These are phyloP conservation scores for Colletotrichum eremochloae DNA, from an alignment of 2,329 filamentous ascomycete species.

Conservation along the genomic window DNA sequence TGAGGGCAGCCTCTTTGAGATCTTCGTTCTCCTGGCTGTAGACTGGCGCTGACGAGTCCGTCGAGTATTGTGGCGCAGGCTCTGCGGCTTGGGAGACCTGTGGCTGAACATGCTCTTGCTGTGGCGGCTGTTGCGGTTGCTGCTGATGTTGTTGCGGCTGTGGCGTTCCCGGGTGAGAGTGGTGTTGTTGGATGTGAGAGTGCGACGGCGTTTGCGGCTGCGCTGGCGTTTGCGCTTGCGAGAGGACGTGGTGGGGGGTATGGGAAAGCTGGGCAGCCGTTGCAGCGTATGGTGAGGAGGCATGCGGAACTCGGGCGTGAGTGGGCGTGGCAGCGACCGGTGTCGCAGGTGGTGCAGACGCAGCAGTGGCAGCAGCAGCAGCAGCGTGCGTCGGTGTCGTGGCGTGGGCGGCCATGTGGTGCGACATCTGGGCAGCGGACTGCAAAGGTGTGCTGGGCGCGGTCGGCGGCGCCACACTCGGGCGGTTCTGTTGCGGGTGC, in stretches of 20 bases:
- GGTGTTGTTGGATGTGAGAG: slow-evolving; percentile 28
- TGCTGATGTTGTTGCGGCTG: slow-evolving; percentile 32
- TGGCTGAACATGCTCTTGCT: slow-evolving; percentile 43
- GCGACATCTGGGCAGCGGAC: slow-evolving; percentile 35
- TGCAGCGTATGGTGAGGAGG: slow-evolving; percentile 36
- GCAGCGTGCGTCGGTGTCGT: slow-evolving; percentile 34
- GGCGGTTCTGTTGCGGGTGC: slow-evolving; percentile 38
- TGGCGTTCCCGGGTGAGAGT: slow-evolving; percentile 37
- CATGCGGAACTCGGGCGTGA: slow-evolving; percentile 22
- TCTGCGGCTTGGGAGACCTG: slow-evolving; percentile 30
- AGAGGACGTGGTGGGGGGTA: slow-evolving; percentile 30
- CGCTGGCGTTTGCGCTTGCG: slow-evolving; percentile 23
- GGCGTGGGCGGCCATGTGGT: slow-evolving; percentile 29
- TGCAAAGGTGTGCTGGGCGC: slow-evolving; percentile 30
- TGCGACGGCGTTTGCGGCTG: slow-evolving; percentile 36
- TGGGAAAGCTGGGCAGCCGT: slow-evolving; percentile 36
- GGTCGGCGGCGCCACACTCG: slow-evolving; percentile 32
- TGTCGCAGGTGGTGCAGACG: slow-evolving; percentile 26
- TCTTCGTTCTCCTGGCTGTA: slow-evolving; percentile 40
- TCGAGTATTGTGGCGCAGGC: slow-evolving; percentile 29
- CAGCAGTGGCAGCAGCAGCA: not conserved
- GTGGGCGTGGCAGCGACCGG: slow-evolving; percentile 15
- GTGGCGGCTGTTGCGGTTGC: slow-evolving; percentile 40
- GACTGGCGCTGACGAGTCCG: slow-evolving; percentile 23
- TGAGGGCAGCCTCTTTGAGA: slow-evolving; percentile 40